Percentiles rank a stretch among this genome's conserved stretches.
These are phyloP conservation scores for Manihot esculenta DNA, from an alignment of 441 rosid genomes.

Conservation along the genomic window DNA sequence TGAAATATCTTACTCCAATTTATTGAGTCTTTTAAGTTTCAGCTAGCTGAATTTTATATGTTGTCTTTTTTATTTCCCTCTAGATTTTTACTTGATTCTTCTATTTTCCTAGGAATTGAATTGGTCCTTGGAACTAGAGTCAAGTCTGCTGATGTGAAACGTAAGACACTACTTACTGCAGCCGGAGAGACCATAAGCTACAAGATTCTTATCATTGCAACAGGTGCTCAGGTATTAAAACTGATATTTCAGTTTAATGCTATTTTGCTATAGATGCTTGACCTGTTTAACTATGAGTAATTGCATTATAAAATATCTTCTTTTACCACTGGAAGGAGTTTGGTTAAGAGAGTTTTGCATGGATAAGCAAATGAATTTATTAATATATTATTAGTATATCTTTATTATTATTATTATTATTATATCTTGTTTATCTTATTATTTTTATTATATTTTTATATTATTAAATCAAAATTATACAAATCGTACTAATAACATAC, in stretches of 20 bases:
- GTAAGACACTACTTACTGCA: conserved; percentile 81
- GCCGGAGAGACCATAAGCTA: conserved; percentile 94
- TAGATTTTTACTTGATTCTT: not conserved
- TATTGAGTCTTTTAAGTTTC: not conserved
- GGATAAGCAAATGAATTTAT: conserved; percentile 3
- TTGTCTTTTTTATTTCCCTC: not conserved
- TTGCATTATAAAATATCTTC: not conserved
- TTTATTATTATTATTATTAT: too few relatives aligned
- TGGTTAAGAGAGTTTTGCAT: not conserved
- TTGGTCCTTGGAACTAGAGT: conserved; percentile 91
- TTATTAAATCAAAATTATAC: too few relatives aligned
- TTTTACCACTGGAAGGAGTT: conserved; percentile 14
- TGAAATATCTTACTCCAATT: not conserved
- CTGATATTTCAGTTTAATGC: conserved; percentile 28
- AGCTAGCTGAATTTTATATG: not conserved
- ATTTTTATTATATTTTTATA: too few relatives aligned
- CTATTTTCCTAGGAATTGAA: conserved; percentile 63
- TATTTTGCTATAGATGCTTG: conserved; percentile 12
- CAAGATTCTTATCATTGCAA: conserved; percentile 82
- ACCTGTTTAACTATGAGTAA: not conserved
- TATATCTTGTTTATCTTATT: too few relatives aligned
- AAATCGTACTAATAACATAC: too few relatives aligned
- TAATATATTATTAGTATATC: too few relatives aligned
- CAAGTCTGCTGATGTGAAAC: conserved; percentile 84
- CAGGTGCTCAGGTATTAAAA: conserved; percentile 96